Evolutionary conservation across 768 basidiomycete species (phyloP).

Genomic region (Terana coerulea): DNA sequence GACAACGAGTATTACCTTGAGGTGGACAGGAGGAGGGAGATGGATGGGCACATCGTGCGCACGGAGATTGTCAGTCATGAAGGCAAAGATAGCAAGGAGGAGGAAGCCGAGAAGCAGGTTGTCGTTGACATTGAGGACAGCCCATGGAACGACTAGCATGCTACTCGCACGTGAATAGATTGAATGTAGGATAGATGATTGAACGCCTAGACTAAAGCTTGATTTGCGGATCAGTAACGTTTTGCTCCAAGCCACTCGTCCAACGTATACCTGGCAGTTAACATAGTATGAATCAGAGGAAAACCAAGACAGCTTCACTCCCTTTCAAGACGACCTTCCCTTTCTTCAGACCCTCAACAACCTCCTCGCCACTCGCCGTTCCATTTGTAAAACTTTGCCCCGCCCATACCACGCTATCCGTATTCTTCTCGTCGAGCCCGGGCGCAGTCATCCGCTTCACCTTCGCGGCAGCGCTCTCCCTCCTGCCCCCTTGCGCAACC

Average conservation of each 20-base stretch:
- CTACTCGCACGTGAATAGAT: too few species aligned
- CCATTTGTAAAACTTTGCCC: constrained; percentile 30
- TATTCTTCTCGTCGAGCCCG: constrained; percentile 25
- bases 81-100: background rate
- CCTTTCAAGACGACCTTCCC: constrained; percentile 23
- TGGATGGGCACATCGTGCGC: constrained; percentile 31
- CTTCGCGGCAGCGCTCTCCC: constrained; percentile 4
- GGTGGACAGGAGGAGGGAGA: constrained; percentile 47
- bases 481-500: constrained; percentile 1
- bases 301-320: constrained; percentile 29
- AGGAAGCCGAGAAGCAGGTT: constrained; percentile 3
- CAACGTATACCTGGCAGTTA: background rate
- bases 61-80: constrained; percentile 14
- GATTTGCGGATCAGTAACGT: too few species aligned
- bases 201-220: too few species aligned
- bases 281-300: constrained; percentile 15
- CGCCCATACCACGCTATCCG: constrained; percentile 25
- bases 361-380: constrained; percentile 22
- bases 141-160: too few species aligned
- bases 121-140: background rate
- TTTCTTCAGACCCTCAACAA: constrained; percentile 18
- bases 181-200: too few species aligned
- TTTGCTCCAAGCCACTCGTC: background rate
- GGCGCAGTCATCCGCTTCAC: constrained; percentile 30
- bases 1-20: constrained; percentile 42